These are phyloP conservation scores for Rhizoclosmatium sp. DNA, from an alignment of 192 early-diverging fungal genomes.

Conservation along the genomic window DNA sequence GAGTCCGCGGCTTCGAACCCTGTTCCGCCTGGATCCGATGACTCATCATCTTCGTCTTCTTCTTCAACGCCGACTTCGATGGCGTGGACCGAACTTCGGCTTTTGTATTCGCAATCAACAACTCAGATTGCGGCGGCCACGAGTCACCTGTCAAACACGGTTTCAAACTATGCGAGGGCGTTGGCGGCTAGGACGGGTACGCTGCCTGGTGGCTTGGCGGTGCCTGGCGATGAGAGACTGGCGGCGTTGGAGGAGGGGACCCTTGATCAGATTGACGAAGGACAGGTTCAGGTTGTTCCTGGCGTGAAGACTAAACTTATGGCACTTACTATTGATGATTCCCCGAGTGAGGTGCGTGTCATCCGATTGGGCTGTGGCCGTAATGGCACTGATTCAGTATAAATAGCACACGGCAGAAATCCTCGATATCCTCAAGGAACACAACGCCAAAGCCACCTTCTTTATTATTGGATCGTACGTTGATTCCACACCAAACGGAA, in stretches of 20 bases:
- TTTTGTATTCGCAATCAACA: no score
- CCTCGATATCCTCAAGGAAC: slow-evolving; percentile 38
- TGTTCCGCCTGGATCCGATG: no score
- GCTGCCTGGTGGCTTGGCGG: no score
- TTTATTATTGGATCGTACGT: slow-evolving; percentile 38
- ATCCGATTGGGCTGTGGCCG: not conserved
- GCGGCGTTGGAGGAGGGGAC: not conserved
- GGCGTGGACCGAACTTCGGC: slow-evolving; percentile 12
- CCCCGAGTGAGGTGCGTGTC: slow-evolving; percentile 20
- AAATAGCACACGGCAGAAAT: slow-evolving; percentile 32
- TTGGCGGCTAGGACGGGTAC: no score
- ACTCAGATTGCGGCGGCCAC: no score
- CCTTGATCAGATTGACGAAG: not conserved
- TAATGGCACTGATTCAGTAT: not conserved
- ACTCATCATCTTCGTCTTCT: no score
- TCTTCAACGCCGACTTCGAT: not conserved
- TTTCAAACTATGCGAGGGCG: no score
- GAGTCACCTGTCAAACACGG: no score
- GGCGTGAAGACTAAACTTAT: slow-evolving; percentile 8
- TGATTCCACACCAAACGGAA: slow-evolving; percentile 1
- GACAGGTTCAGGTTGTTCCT: not conserved
- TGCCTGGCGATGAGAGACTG: not conserved
- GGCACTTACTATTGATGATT: slow-evolving; percentile 34
- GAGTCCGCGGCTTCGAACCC: no score
- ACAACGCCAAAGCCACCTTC: slow-evolving; percentile 36